A percentile compares a stretch with the other conserved stretches of the same genome.
Conservation (phyloP, 108 stramenopile genomes). For the Fistulifera pelliculosa region DNA sequence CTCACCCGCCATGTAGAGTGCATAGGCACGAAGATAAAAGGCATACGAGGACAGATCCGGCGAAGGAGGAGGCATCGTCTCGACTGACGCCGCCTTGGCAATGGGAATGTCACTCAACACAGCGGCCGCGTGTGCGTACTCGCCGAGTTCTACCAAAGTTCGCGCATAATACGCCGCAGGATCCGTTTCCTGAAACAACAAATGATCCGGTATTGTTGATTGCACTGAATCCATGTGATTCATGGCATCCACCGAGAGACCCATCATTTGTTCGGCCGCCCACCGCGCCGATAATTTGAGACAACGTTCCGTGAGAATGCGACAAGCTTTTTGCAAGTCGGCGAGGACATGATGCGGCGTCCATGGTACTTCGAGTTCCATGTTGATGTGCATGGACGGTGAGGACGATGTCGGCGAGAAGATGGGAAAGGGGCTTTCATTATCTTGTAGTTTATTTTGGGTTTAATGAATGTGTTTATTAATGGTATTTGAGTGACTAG, state of each 20-base stretch:
- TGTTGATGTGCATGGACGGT: not conserved
- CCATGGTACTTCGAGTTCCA: constrained; percentile 33
- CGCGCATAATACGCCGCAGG: constrained; percentile 49
- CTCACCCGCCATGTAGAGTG: constrained; percentile 90
- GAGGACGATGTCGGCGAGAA: not conserved
- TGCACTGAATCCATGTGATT: not conserved
- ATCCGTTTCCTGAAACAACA: not conserved
- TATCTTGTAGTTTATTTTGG: too few species aligned
- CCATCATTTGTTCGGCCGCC: constrained; percentile 72
- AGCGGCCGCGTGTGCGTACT: constrained; percentile 67
- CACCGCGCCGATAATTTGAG: constrained; percentile 72
- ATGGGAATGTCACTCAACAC: constrained; percentile 14
- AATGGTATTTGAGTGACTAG: too few species aligned
- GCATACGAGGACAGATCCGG: constrained; percentile 40
- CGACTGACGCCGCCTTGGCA: constrained; percentile 5
- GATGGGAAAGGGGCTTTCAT: too few species aligned
- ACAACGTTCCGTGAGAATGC: constrained; percentile 27
- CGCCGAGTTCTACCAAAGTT: constrained; percentile 63
- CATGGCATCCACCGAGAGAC: constrained; percentile 15
- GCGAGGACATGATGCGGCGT: constrained; percentile 22
- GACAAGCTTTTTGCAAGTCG: constrained; percentile 27
- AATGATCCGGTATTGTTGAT: not conserved
- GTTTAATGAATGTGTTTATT: too few species aligned
- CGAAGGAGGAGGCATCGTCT: constrained; percentile 33
- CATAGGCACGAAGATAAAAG: constrained; percentile 77